These are phyloP conservation scores for Symbiodinium natans DNA, from an alignment of 73 alveolate species.

Conservation along the genomic window DNA sequence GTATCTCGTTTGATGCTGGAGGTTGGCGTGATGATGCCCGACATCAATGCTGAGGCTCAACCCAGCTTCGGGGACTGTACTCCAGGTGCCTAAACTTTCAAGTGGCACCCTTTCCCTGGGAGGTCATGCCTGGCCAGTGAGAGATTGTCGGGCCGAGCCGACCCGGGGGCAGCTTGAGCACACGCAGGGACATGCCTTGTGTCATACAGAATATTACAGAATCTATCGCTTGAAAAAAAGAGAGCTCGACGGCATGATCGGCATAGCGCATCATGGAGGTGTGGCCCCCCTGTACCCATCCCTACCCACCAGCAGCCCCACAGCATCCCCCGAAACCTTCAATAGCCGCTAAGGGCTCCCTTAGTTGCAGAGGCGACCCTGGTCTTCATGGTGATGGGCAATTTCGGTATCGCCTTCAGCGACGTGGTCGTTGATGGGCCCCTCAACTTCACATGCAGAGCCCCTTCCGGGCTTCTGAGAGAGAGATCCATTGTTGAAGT, in stretches of 20 bases:
- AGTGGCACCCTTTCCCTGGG: neutral
- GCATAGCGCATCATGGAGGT: too few relatives aligned
- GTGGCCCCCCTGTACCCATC: too few relatives aligned
- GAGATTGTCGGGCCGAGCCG: conserved; percentile 96
- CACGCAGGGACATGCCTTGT: too few relatives aligned
- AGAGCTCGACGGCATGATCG: too few relatives aligned
- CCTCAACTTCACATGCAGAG: too few relatives aligned
- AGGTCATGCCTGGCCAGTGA: conserved; percentile 99
- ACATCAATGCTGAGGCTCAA: conserved; percentile 96
- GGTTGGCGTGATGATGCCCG: conserved; percentile 98
- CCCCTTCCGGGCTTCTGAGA: too few relatives aligned
- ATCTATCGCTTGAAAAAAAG: too few relatives aligned
- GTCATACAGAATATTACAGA: too few relatives aligned
- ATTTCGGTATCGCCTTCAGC: conserved; percentile 88
- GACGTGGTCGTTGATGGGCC: conserved; percentile 91
- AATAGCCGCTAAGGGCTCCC: conserved; percentile 94
- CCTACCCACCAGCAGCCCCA: too few relatives aligned
- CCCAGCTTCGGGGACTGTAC: neutral
- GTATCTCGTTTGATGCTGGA: neutral
- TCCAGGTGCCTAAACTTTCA: neutral
- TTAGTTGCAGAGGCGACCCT: conserved; percentile 93
- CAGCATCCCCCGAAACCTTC: neutral
- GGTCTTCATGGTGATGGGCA: conserved; percentile 86
- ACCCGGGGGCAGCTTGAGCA: neutral
- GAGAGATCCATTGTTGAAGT: too few relatives aligned